Conservation (phyloP, 306 rosid species). For the Vigna mungo region DNA sequence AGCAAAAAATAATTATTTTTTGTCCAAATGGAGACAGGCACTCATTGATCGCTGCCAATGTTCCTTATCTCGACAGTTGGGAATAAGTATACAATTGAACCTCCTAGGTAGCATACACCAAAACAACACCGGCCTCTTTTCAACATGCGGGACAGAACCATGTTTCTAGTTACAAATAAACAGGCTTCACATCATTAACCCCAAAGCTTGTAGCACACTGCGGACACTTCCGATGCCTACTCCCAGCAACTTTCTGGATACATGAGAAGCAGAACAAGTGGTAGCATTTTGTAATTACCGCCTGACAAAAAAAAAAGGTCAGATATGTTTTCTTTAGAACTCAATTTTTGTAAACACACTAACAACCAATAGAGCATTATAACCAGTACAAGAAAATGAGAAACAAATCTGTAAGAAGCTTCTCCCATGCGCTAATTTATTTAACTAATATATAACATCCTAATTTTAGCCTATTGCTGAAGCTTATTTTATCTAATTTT, state of each 20-base stretch:
- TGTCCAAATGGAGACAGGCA: constrained; percentile 48
- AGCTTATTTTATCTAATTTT: neutral
- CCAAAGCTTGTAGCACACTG: constrained; percentile 82
- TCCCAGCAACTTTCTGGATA: constrained; percentile 73
- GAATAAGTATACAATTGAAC: constrained; percentile 52
- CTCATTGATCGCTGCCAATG: constrained; percentile 48
- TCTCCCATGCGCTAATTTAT: neutral
- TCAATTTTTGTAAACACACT: neutral
- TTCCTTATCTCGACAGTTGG: constrained; percentile 53
- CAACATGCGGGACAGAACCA: constrained; percentile 40
- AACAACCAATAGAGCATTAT: neutral
- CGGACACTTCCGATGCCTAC: constrained; percentile 94
- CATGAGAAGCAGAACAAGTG: constrained; percentile 95
- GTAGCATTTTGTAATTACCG: constrained; percentile 97
- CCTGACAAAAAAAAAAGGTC: constrained; percentile 58
- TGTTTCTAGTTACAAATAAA: constrained; percentile 70
- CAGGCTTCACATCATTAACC: constrained; percentile 91
- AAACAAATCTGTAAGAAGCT: neutral
- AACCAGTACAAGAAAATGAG: neutral
- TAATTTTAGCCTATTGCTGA: neutral
- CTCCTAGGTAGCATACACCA: constrained; percentile 45
- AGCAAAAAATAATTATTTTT: constrained; percentile 49
- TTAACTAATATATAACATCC: no score
- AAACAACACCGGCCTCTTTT: constrained; percentile 42
- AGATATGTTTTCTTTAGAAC: constrained; percentile 13